Evolutionary conservation across 2,329 filamentous ascomycete species (phyloP).

Genomic region (Myriosclerotinia duriaeana): DNA sequence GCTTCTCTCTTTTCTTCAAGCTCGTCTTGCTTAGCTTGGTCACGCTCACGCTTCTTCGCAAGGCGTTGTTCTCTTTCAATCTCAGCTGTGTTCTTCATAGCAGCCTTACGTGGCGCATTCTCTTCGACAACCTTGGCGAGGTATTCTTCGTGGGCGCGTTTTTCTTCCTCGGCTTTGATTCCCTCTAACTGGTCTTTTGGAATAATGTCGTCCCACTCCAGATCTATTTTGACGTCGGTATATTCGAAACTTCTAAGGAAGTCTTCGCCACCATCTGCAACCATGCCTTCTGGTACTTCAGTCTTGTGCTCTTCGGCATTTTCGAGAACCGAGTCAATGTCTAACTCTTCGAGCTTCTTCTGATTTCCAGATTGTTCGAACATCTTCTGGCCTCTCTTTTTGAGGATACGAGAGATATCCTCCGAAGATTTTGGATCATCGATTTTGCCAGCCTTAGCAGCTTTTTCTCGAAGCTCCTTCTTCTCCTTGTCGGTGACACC

Average conservation of each 20-base stretch:
- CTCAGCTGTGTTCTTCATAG: slow-evolving; percentile 56
- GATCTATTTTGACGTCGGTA: slow-evolving; percentile 94
- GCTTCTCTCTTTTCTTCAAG: slow-evolving; percentile 64
- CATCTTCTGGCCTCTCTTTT: slow-evolving; percentile 98
- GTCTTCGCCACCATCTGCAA: slow-evolving; percentile 93
- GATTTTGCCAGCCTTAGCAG: slow-evolving; percentile 74
- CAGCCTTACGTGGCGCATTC: slow-evolving; percentile 75
- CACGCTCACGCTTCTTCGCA: slow-evolving; percentile 64
- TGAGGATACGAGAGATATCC: slow-evolving; percentile 93
- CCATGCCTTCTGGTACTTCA: slow-evolving; percentile 89
- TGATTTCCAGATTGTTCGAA: slow-evolving; percentile 98
- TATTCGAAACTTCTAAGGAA: slow-evolving; percentile 89
- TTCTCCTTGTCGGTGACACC: slow-evolving; percentile 93
- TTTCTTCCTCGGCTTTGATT: slow-evolving; percentile 86
- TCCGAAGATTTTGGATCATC: slow-evolving; percentile 87
- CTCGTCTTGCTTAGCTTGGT: slow-evolving; percentile 68
- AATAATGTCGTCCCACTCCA: slow-evolving; percentile 98
- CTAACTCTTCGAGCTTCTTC: slow-evolving; percentile 91
- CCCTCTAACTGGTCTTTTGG: slow-evolving; percentile 87
- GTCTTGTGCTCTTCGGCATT: slow-evolving; percentile 98
- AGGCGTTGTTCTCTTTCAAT: slow-evolving; percentile 64
- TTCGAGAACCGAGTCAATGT: slow-evolving; percentile 94
- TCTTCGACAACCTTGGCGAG: slow-evolving; percentile 80
- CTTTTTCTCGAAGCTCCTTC: slow-evolving; percentile 71
- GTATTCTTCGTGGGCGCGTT: slow-evolving; percentile 78